Evolutionary conservation across 2,329 filamentous ascomycete species (phyloP).

Genomic region (Neurospora sp.): DNA sequence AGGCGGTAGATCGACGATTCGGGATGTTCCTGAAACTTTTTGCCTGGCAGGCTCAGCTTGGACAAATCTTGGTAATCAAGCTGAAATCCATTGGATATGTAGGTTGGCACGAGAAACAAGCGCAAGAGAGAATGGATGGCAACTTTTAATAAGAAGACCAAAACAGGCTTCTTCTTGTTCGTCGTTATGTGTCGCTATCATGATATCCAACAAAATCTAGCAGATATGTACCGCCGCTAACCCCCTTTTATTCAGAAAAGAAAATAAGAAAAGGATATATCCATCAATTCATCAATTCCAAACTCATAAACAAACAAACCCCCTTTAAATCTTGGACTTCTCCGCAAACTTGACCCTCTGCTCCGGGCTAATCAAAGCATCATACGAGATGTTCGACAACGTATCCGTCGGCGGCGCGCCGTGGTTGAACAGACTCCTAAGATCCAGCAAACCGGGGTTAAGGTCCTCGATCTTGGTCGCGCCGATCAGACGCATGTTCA

Average conservation of each 20-base stretch:
- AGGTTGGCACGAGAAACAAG: neutral
- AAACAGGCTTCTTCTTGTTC: neutral
- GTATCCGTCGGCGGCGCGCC: constrained; percentile 38
- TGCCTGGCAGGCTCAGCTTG: neutral
- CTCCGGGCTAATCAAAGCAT: constrained; percentile 40
- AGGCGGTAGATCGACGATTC: neutral
- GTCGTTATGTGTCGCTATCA: neutral
- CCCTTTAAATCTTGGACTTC: constrained; percentile 37
- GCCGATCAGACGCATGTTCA: constrained; percentile 96
- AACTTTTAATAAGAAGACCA: neutral
- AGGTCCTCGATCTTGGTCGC: constrained; percentile 65
- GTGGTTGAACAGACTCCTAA: constrained; percentile 53
- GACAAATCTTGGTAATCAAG: neutral
- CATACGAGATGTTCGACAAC: constrained; percentile 40
- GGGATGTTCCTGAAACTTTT: neutral
- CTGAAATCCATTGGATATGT: neutral
- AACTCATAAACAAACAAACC: neutral
- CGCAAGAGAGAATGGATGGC: neutral
- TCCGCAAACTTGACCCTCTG: constrained; percentile 29
- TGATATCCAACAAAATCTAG: neutral
- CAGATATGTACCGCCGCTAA: neutral
- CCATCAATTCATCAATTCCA: neutral
- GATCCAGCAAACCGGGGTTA: constrained; percentile 71
- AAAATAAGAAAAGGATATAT: neutral
- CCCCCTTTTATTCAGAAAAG: neutral